These are phyloP conservation scores for Ceratobasidium sp. DNA, from an alignment of 1,284 basidiomycete genomes.

Conservation along the genomic window DNA sequence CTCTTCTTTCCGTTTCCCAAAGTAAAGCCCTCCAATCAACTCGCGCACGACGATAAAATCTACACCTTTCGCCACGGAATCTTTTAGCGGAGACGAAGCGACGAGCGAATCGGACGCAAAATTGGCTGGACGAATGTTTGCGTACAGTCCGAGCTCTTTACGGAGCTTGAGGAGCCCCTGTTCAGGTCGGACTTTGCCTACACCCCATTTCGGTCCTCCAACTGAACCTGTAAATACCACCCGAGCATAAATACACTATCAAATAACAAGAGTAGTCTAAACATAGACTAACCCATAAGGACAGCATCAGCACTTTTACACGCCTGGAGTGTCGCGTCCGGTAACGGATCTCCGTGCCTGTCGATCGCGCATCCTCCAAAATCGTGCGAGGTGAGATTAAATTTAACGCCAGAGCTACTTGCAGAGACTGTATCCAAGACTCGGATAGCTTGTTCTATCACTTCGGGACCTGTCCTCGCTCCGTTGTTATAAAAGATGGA, in stretches of 20 bases:
- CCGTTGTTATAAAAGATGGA: not conserved
- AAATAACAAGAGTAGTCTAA: no score
- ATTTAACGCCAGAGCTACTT: conserved; percentile 71
- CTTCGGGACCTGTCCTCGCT: conserved; percentile 82
- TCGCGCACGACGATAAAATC: conserved; percentile 96
- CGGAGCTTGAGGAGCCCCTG: conserved; percentile 92
- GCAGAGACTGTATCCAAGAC: conserved; percentile 84
- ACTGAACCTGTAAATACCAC: conserved; percentile 77
- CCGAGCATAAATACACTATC: no score
- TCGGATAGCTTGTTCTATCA: conserved; percentile 88
- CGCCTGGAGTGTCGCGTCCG: conserved; percentile 86
- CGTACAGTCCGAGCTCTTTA: conserved; percentile 96
- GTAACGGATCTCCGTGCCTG: conserved; percentile 84
- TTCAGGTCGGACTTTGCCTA: conserved; percentile 94
- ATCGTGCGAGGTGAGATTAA: conserved; percentile 74
- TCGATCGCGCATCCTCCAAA: conserved; percentile 98
- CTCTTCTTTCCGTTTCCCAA: conserved; percentile 92
- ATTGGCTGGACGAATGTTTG: conserved; percentile 97
- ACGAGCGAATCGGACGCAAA: conserved; percentile 94
- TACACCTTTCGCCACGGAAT: conserved; percentile 86
- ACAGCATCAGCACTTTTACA: conserved; percentile 92
- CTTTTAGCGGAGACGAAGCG: conserved; percentile 91
- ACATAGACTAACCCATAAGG: no score
- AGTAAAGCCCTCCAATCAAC: conserved; percentile 94
- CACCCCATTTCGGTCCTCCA: conserved; percentile 98